Evolutionary conservation across 129 eudicot genomes (phyloP).

Genomic region (Erigeron canadensis): DNA sequence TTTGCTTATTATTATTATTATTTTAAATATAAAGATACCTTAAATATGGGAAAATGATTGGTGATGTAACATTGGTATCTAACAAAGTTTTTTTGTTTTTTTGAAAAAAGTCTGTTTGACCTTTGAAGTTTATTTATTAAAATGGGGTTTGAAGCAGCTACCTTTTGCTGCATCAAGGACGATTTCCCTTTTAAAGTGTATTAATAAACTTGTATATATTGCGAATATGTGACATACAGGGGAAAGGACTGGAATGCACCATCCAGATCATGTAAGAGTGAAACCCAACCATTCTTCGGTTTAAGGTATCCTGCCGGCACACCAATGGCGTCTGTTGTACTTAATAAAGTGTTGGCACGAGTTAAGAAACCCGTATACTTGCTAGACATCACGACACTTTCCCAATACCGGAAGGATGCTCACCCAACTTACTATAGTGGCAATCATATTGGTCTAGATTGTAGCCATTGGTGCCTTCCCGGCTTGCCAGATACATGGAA

Average conservation of each 20-base stretch:
- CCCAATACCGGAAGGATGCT: constrained; percentile 79
- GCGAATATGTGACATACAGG: constrained; percentile 38
- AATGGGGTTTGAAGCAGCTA: too few relatives aligned
- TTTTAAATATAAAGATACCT: too few relatives aligned
- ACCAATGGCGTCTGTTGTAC: constrained; percentile 53
- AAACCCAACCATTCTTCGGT: constrained; percentile 67
- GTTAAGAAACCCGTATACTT: constrained; percentile 66
- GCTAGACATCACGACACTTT: constrained; percentile 69
- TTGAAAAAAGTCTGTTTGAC: too few relatives aligned
- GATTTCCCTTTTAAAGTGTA: too few relatives aligned
- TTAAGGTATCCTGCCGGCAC: constrained; percentile 65
- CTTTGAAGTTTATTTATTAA: too few relatives aligned
- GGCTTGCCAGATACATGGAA: constrained; percentile 99
- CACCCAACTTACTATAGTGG: constrained; percentile 70
- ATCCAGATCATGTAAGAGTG: constrained; percentile 56
- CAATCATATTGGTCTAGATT: constrained; percentile 56
- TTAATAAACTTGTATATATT: neutral
- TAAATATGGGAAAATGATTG: too few relatives aligned
- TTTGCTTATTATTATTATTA: too few relatives aligned
- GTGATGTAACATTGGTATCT: too few relatives aligned
- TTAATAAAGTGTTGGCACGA: constrained; percentile 72
- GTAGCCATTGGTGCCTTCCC: constrained; percentile 98
- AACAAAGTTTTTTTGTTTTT: too few relatives aligned
- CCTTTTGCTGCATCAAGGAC: too few relatives aligned
- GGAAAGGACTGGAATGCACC: constrained; percentile 85